These are phyloP conservation scores for Trametes cinnabarina DNA, from an alignment of 768 basidiomycete genomes.

Conservation along the genomic window DNA sequence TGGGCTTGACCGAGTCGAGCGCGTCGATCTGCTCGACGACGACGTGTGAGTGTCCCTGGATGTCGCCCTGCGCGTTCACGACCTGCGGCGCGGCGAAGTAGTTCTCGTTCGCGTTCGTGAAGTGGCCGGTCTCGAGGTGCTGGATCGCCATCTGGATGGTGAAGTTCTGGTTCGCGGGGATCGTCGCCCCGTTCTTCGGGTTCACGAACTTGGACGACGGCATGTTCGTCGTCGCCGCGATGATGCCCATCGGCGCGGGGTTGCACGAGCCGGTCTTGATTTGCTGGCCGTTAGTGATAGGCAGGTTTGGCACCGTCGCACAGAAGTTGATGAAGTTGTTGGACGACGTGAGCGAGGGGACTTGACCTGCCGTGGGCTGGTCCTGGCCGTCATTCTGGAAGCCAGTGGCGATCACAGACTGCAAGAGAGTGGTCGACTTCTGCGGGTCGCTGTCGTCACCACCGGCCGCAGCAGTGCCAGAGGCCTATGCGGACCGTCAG, in stretches of 20 bases:
- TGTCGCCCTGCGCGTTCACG: conserved; percentile 40
- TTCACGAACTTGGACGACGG: conserved; percentile 54
- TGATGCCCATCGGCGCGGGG: conserved; percentile 58
- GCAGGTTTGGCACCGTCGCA: conserved; percentile 30
- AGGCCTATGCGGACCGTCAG: conserved; percentile 16
- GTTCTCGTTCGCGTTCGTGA: conserved; percentile 53
- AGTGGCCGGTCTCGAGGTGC: conserved; percentile 52
- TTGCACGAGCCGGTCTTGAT: conserved; percentile 54
- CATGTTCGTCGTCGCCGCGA: conserved; percentile 50
- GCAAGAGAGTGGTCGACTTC: conserved; percentile 39
- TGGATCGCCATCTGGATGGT: conserved; percentile 49
- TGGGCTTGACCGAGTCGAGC: conserved; percentile 41
- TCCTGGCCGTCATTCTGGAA: conserved; percentile 53
- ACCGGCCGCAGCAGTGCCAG: neutral
- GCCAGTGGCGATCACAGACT: conserved; percentile 42
- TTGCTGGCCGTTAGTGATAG: conserved; percentile 46
- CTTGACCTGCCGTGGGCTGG: conserved; percentile 42
- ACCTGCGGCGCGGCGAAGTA: conserved; percentile 58
- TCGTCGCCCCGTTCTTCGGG: conserved; percentile 46
- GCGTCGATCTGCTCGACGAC: conserved; percentile 47
- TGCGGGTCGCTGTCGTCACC: conserved; percentile 11
- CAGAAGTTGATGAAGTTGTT: conserved; percentile 73
- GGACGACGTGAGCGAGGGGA: conserved; percentile 47
- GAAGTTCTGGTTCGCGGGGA: conserved; percentile 52
- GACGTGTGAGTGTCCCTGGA: conserved; percentile 58